These are phyloP conservation scores for Trichoderma breve DNA, from an alignment of 2,329 filamentous ascomycete species.

Conservation along the genomic window DNA sequence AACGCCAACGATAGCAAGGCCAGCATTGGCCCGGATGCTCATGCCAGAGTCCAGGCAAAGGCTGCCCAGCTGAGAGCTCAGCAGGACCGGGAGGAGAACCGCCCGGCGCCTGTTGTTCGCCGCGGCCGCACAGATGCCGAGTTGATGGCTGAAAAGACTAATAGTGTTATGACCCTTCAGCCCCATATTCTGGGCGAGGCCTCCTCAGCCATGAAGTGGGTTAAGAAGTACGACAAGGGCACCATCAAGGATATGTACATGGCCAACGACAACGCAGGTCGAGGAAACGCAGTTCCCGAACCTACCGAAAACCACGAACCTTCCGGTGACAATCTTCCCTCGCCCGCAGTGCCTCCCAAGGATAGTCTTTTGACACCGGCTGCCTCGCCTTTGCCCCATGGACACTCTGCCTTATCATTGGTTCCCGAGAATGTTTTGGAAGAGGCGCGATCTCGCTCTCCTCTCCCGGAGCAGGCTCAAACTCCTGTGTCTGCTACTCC, in stretches of 20 bases:
- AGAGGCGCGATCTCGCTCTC: conserved; percentile 4
- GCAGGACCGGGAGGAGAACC: conserved; percentile 57
- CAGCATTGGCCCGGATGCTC: conserved; percentile 85
- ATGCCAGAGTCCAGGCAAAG: conserved; percentile 88
- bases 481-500: not conserved
- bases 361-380: conserved; percentile 26
- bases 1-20: conserved; percentile 64
- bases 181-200: conserved; percentile 82
- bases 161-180: conserved; percentile 85
- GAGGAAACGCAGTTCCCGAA: conserved; percentile 49
- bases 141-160: conserved; percentile 69
- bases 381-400: conserved; percentile 7
- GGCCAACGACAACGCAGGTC: conserved; percentile 68
- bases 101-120: conserved; percentile 41
- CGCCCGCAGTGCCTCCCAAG: conserved; percentile 45
- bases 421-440: conserved; percentile 11
- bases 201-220: conserved; percentile 94
- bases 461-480: conserved; percentile 4
- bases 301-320: conserved; percentile 29
- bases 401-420: conserved; percentile 28
- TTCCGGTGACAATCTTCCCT: conserved; percentile 26
- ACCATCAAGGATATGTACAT: conserved; percentile 84
- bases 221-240: conserved; percentile 90
- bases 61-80: conserved; percentile 77
- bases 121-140: conserved; percentile 57